A percentile compares a stretch with the other conserved stretches of the same genome.
phyloP scores from a whole-genome alignment of 768 basidiomycete genomes.

The Xerocomellus intermedius region DNA sequence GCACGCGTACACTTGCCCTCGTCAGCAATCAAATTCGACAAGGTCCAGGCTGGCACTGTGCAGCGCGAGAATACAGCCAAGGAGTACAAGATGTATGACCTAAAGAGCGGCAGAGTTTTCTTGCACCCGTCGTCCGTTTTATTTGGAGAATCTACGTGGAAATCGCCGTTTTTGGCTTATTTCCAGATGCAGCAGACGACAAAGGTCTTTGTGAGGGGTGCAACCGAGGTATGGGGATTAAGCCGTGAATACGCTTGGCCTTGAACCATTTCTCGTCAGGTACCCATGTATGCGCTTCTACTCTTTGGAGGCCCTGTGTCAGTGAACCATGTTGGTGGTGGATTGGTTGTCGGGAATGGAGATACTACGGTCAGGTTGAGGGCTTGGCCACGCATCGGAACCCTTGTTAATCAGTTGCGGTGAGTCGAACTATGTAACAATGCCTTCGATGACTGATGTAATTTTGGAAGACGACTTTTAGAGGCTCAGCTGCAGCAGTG shows the following conservation, averaged over 20 bases:
- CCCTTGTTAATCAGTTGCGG: slow-evolving; percentile 85
- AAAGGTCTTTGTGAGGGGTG: slow-evolving; percentile 85
- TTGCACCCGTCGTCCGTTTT: slow-evolving; percentile 81
- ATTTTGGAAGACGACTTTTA: slow-evolving; percentile 55
- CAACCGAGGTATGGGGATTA: slow-evolving; percentile 65
- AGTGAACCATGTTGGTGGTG: slow-evolving; percentile 80
- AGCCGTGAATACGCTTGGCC: not conserved
- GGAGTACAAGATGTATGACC: slow-evolving; percentile 82
- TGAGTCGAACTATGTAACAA: slow-evolving; percentile 30
- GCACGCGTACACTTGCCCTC: slow-evolving; percentile 73
- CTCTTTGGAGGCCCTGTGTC: slow-evolving; percentile 80
- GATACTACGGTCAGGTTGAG: slow-evolving; percentile 58
- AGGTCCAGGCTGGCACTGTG: slow-evolving; percentile 78
- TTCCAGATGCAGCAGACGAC: slow-evolving; percentile 80
- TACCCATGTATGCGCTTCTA: slow-evolving; percentile 84
- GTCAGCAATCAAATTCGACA: slow-evolving; percentile 79
- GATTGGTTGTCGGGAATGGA: slow-evolving; percentile 58
- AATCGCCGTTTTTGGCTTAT: slow-evolving; percentile 76
- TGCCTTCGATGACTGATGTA: not conserved
- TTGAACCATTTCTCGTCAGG: slow-evolving; percentile 37
- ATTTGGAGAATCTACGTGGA: slow-evolving; percentile 72
- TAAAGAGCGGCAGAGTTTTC: slow-evolving; percentile 63
- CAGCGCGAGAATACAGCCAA: slow-evolving; percentile 82
- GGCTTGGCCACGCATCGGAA: slow-evolving; percentile 89
- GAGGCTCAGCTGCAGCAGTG: slow-evolving; percentile 64